Percentiles rank a stretch among this genome's conserved stretches.
These are phyloP conservation scores for Pelagophyceae sp. DNA, from an alignment of 352 stramenopile genomes.

Conservation along the genomic window DNA sequence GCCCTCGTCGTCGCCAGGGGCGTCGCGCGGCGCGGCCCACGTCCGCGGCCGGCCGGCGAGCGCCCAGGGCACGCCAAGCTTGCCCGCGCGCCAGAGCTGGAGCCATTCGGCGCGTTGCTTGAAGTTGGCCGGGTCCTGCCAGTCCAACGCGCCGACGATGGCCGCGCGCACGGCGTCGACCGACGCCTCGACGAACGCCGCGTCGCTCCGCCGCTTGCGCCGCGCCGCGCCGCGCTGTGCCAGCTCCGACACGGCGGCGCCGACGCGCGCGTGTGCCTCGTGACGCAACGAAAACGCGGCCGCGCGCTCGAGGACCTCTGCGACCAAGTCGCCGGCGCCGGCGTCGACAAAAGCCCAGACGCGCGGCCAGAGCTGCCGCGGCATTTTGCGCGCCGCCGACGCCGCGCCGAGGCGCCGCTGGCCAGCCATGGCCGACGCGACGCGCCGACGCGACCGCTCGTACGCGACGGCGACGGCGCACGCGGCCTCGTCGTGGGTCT, in stretches of 20 bases:
- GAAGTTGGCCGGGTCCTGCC: too few relatives aligned
- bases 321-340: constrained; percentile 11
- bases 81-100: too few relatives aligned
- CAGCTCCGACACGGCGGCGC: background rate
- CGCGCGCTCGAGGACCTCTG: background rate
- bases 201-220: background rate
- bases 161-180: too few relatives aligned
- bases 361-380: background rate
- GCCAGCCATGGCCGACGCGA: constrained; percentile 3
- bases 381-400: background rate
- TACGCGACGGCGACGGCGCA: background rate
- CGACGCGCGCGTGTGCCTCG: background rate
- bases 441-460: background rate
- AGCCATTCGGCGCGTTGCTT: too few relatives aligned
- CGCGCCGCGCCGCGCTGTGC: background rate
- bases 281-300: background rate
- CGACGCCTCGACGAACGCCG: background rate
- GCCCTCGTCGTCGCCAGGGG: too few relatives aligned
- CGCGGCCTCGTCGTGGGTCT: too few relatives aligned
- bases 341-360: constrained; percentile 8
- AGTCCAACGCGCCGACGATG: too few relatives aligned
- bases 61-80: too few relatives aligned
- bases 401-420: background rate
- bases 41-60: too few relatives aligned
- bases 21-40: too few relatives aligned